Evolutionary conservation across 1,139 yeast genomes (phyloP).

Genomic region (Magnusiomyces suaveolens): DNA sequence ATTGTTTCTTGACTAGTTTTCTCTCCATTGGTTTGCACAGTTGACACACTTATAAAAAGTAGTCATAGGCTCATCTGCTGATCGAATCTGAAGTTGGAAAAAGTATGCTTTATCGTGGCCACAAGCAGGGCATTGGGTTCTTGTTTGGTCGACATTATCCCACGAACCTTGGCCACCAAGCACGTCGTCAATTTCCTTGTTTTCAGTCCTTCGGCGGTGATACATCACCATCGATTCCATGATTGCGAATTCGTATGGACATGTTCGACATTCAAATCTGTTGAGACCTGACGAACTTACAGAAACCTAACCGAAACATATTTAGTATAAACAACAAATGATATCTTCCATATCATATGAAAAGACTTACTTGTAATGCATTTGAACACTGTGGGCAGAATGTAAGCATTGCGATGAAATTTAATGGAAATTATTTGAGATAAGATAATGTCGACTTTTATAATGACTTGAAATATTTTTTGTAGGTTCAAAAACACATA

Average conservation of each 20-base stretch:
- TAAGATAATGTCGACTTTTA: not conserved
- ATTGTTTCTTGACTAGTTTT: slow-evolving; percentile 41
- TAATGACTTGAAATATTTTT: not conserved
- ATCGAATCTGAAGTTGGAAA: slow-evolving; percentile 91
- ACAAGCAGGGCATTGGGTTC: slow-evolving; percentile 81
- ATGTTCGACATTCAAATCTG: slow-evolving; percentile 76
- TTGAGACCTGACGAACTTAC: slow-evolving; percentile 21
- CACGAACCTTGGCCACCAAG: slow-evolving; percentile 96
- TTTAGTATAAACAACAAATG: slow-evolving; percentile 8
- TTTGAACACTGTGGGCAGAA: slow-evolving; percentile 92
- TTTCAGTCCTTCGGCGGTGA: slow-evolving; percentile 70
- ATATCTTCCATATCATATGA: slow-evolving; percentile 18
- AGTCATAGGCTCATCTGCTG: slow-evolving; percentile 91
- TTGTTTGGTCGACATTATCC: slow-evolving; percentile 82
- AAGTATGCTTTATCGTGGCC: slow-evolving; percentile 89
- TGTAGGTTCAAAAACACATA: not conserved
- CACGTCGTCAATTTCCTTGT: slow-evolving; percentile 92
- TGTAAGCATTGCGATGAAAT: slow-evolving; percentile 51
- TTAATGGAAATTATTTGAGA: not conserved
- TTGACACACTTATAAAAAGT: slow-evolving; percentile 86
- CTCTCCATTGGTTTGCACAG: slow-evolving; percentile 96
- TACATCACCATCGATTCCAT: slow-evolving; percentile 64
- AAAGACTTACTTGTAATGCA: slow-evolving; percentile 52
- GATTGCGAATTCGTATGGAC: slow-evolving; percentile 89
- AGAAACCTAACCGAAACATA: slow-evolving; percentile 17